Evolutionary conservation across 768 basidiomycete genomes (phyloP), one percentile per base, ranked within the genome.

Genomic region (Albatrellus ellisii): DNA sequence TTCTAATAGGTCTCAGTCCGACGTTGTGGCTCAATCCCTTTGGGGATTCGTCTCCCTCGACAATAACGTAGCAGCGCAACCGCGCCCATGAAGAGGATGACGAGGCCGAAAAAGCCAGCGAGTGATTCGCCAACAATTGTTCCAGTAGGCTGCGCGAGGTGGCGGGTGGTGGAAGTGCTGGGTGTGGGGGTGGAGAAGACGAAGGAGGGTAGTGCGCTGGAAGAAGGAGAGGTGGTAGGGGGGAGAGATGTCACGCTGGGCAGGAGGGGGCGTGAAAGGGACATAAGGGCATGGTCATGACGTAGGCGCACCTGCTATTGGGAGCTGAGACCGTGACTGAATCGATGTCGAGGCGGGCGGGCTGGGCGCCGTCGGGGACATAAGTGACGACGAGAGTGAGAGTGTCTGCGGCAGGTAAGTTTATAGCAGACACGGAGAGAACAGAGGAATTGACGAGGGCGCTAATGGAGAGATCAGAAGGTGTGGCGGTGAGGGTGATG

Each of bases 271-370:
- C 21, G 34, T 11, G 37, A 31, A 39, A 32, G 18, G 27, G 5
- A 27, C 24, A 35, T 6, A 28, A 37, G 22, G 14, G 35, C 9
- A 32, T 28, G 27, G 8, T 15, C 15, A 28, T 42, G 14, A 40
- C 32, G 12, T 15, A 14, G 28, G 25, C 18, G 31, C n/a, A 50
- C 49, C 38, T 29, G 24, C 26, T n/a, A 33, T 41, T 37, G 6
- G 20, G 14, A 21, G 44, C 41, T 8, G 14, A 21, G 17, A 51
- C 45, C 21, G 24, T 36, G 26, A 52, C 35, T 4, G 44, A 47
- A 25, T 52, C 51, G 18, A 52, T 51, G 24, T 52, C 51, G 7
- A 52, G 46, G 26, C 49, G 47, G 24, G 43, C 44, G n/a, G 36
- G 41, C n/a, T n/a, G n/a, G 28, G 11, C 17, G 6, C 47, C 49